Evolutionary conservation across 441 rosid species (phyloP).

Genomic region (Biscutella auriculata): DNA sequence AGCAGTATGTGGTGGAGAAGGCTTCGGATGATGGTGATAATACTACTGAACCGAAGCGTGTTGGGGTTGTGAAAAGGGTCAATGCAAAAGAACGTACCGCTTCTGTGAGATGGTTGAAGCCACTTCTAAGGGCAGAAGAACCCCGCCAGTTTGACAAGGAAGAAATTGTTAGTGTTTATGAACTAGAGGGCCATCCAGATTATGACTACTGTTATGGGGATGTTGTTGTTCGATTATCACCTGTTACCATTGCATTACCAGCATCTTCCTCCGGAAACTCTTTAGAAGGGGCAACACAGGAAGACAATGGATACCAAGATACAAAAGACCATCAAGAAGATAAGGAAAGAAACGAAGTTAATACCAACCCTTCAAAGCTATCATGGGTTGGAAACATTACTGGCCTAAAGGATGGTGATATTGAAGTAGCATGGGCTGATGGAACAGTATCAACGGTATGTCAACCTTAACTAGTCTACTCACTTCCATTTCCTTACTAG

Average conservation of each 20-base stretch:
- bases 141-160: conserved; percentile 75
- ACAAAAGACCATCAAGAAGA: conserved; percentile 26
- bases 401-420: conserved; percentile 82
- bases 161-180: conserved; percentile 93
- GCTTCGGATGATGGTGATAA: conserved; percentile 60
- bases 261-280: conserved; percentile 23
- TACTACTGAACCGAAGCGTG: conserved; percentile 49
- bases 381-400: conserved; percentile 97
- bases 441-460: conserved; percentile 86
- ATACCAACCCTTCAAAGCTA: conserved; percentile 42
- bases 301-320: conserved; percentile 24
- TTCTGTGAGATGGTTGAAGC: conserved; percentile 77
- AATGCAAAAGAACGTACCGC: conserved; percentile 94
- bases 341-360: conserved; percentile 26
- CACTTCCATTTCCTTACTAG: conserved; percentile 1
- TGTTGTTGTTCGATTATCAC: conserved; percentile 76
- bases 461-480: conserved; percentile 4
- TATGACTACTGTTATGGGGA: conserved; percentile 96
- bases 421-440: conserved; percentile 97
- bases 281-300: conserved; percentile 27
- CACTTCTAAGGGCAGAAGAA: conserved; percentile 59
- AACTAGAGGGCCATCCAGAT: conserved; percentile 88
- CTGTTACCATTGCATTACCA: conserved; percentile 38
- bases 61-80: conserved; percentile 82
- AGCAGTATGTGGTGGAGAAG: conserved; percentile 90